phyloP scores from a whole-genome alignment of 768 basidiomycete genomes.

The Lentinus tigrinus region DNA sequence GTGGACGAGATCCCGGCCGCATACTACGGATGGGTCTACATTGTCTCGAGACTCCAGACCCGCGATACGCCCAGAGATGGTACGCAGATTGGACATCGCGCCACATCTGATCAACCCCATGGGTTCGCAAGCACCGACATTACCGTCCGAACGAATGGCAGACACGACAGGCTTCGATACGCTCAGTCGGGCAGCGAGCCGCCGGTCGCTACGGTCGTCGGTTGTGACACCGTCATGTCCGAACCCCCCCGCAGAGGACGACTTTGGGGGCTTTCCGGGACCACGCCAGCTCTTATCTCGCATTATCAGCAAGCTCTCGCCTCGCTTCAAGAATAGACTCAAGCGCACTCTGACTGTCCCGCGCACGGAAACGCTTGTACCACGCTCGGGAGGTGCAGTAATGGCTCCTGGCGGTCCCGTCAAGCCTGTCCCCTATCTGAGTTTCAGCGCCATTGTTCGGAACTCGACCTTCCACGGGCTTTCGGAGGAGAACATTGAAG shows the following conservation, averaged over 20 bases:
- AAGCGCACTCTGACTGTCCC: slow-evolving; percentile 73
- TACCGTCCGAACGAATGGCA: background rate
- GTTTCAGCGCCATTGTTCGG: slow-evolving; percentile 75
- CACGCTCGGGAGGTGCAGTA: background rate
- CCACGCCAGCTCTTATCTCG: slow-evolving; percentile 17
- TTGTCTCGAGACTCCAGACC: no score
- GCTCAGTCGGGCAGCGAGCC: background rate
- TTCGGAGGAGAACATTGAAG: slow-evolving; percentile 78
- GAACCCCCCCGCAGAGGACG: background rate
- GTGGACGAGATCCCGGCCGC: background rate
- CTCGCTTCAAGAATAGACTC: slow-evolving; percentile 52
- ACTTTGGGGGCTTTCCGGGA: slow-evolving; percentile 36
- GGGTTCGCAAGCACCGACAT: slow-evolving; percentile 7
- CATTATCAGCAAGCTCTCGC: slow-evolving; percentile 55
- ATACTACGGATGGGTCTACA: background rate
- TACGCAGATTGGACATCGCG: slow-evolving; percentile 20
- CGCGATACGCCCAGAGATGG: slow-evolving; percentile 20
- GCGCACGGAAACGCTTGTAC: slow-evolving; percentile 52
- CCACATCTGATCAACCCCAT: slow-evolving; percentile 20
- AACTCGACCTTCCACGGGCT: slow-evolving; percentile 70
- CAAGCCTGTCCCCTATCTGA: slow-evolving; percentile 69
- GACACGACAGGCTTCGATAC: background rate
- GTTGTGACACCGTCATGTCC: background rate
- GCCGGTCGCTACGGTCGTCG: slow-evolving; percentile 2
- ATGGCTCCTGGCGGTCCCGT: background rate